phyloP scores from a whole-genome alignment of 2,329 filamentous ascomycete genomes.

The Microsporum ferrugineum region DNA sequence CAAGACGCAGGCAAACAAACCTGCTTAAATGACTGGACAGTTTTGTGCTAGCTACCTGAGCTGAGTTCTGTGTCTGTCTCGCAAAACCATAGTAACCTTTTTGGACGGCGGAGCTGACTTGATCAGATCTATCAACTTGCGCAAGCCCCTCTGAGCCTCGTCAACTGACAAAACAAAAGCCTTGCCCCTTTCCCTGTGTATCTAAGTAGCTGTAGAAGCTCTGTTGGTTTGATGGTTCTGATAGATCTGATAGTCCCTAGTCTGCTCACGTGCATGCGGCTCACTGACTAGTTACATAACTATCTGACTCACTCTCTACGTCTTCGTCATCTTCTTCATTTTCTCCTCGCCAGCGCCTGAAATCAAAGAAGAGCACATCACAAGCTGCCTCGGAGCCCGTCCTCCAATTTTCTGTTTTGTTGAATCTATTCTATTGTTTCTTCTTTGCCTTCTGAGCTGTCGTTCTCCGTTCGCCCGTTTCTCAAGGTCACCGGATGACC shows the following conservation, averaged over 20 bases:
- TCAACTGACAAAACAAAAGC: not conserved
- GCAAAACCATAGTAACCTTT: not conserved
- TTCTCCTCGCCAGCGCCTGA: not conserved
- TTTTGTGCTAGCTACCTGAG: not conserved
- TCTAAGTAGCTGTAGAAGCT: not conserved
- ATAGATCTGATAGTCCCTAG: not conserved
- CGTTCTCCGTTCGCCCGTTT: not conserved
- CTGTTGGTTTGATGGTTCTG: not conserved
- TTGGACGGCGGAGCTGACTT: not conserved
- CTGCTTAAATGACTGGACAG: not conserved
- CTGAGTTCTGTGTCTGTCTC: not conserved
- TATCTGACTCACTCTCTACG: not conserved
- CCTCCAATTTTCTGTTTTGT: not conserved
- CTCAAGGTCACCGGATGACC: slow-evolving; percentile 4
- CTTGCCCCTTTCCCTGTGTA: not conserved
- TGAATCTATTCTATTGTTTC: not conserved
- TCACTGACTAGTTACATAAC: not conserved
- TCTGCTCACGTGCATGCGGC: not conserved
- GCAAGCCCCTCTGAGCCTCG: not conserved
- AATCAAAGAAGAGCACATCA: not conserved
- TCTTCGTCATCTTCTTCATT: not conserved
- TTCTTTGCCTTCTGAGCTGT: not conserved
- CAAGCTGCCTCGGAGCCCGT: not conserved
- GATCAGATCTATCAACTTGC: not conserved
- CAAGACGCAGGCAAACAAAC: not conserved